Base-by-base conservation (phyloP, 192 early-diverging fungal species). In the Linnemannia zychae region DNA sequence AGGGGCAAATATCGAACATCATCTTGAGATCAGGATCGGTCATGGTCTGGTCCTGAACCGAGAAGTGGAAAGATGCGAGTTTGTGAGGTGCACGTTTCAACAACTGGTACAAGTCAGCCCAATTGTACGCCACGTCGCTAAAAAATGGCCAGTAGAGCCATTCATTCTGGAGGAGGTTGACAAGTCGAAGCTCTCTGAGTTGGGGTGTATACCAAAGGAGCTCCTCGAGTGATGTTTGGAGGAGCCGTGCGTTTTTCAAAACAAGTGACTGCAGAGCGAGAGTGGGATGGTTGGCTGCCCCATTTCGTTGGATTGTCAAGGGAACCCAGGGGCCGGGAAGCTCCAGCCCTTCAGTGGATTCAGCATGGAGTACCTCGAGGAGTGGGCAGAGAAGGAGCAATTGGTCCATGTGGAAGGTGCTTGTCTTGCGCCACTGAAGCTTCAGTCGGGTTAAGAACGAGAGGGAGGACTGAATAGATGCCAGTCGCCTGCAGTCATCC, bases 101-200 rank as follows among this genome's bases (percentile, higher is more conserved):
- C 4, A 12, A 63, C 13, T 31, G 57, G 57, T 63, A 13, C 2
- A 63, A 28, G 0, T 63, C 57, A 3, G 24, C 13, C 57, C 57
- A 63, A 28, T 31, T 63, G 57, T 63, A 63, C 9, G 57, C 24
- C 0, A 63, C 57, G 24, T 63, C 12, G 28, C 28, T 63, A 28
- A 63, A 33, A 13, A 63, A 63, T 12, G 57, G 57, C 57, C 57
- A 63, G 28, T 63, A 63, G 28, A 63, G 57, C 57, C 57, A 63
- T 31, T 63, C 28, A 28, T 63, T 63, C 2, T 15, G 24, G 28
- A 63, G 57, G 12, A 63, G 57, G 57, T 63, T 63, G 57, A 31
- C 28, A 3, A 31, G 57, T 16, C 28, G 24, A 31, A 63, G 57
- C 12, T 63, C 11, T 7, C 15, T n/a, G 28, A 63, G 52, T 9